Base-by-base conservation (phyloP, 345 rosid species). In the Populus alba region DNA sequence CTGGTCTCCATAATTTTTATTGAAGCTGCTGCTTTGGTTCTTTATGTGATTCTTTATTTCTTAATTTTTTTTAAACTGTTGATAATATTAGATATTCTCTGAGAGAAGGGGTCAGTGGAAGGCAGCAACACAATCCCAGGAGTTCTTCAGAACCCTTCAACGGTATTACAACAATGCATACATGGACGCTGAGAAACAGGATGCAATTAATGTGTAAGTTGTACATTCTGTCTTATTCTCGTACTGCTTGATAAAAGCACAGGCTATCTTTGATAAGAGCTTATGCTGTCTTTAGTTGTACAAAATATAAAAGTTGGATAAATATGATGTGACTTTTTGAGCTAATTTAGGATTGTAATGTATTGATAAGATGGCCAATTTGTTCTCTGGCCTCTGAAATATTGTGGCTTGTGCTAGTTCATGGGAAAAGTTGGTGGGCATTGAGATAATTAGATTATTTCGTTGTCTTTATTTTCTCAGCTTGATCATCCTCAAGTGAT, bases 81-180 rank as follows among this genome's bases (percentile, higher is more conserved):
- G n/a, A 75, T 77, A 78, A 35, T 76, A 18, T 84, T 81, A 96
- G 99, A 91, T 96, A 86, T 96, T 96, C 82, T 90, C 93, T 68
- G 88, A 89, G 88, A 92, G 92, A 85, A 87, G 98, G 78, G 99
- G 99, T 73, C 98, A 96, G 86, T 96, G 98, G 99, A 96, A 80
- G 87, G 97, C 99, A 25, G 95, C 99, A 80, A 92, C 92, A 55
- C 99, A 96, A 88, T 96, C 99, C 61, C 98, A 94, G 84, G 99
- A 96, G 87, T 96, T 96, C 85, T 94, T 96, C 83, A 90, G 97
- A 86, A 92, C 97, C 77, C 90, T 96, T 75, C 98, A 96, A 79
- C 92, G 99, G 43, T 94, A 96, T 80, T 94, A 96, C 80, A 96
- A 87, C 89, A 96, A 96, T 75, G 93, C 97, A 70, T 96, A 96